Evolutionary conservation across 164 flowering plant genomes (phyloP).

Genomic region (Houttuynia cordata): DNA sequence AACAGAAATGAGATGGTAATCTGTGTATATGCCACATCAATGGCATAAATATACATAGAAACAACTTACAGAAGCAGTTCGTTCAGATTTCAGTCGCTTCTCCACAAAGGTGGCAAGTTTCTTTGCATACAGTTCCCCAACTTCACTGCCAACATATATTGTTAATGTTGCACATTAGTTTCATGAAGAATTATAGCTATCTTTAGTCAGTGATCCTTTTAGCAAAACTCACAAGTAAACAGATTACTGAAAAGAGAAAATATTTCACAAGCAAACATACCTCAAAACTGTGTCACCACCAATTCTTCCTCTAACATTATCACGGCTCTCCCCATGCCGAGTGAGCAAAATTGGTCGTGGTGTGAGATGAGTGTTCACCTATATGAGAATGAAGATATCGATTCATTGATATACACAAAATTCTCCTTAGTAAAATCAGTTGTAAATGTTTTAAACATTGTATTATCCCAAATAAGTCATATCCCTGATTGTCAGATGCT

Average conservation of each 20-base stretch:
- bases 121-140: slow-evolving; percentile 82
- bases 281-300: slow-evolving; percentile 86
- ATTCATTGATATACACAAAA: no score
- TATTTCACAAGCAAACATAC: slow-evolving; percentile 17
- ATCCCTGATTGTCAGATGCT: not conserved
- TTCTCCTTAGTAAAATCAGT: no score
- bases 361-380: slow-evolving; percentile 96
- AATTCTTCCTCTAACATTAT: slow-evolving; percentile 95
- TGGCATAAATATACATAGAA: not conserved
- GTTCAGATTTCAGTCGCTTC: slow-evolving; percentile 78
- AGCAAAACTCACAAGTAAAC: not conserved
- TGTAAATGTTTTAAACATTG: not conserved
- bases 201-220: not conserved
- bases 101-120: slow-evolving; percentile 91
- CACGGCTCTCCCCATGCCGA: slow-evolving; percentile 96
- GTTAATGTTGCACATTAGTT: not conserved
- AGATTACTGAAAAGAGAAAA: not conserved
- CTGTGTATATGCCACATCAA: not conserved
- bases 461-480: not conserved
- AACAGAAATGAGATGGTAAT: not conserved
- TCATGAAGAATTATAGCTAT: not conserved
- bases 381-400: slow-evolving; percentile 7
- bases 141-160: slow-evolving; percentile 43
- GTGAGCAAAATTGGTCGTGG: slow-evolving; percentile 96
- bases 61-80: slow-evolving; percentile 88